phyloP scores from a whole-genome alignment of 148 eudicot species.

The Limonium bicolor region DNA sequence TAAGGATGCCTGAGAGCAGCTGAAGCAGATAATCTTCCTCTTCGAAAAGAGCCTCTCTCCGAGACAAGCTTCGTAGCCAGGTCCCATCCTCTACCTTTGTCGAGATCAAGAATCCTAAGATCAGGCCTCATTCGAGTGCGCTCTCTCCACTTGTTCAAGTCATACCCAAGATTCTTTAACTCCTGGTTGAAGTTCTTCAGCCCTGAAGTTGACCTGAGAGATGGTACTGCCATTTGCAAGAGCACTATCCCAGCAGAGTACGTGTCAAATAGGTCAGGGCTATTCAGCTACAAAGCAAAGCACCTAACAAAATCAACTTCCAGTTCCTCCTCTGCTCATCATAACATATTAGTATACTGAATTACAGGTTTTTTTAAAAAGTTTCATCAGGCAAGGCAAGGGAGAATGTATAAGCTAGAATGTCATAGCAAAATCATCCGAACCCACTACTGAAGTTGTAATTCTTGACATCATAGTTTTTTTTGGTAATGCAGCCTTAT shows the following conservation, averaged over 20 bases:
- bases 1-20: slow-evolving; percentile 95
- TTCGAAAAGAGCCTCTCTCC: slow-evolving; percentile 57
- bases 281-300: slow-evolving; percentile 57
- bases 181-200: slow-evolving; percentile 75
- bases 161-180: slow-evolving; percentile 50
- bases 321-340: too few relatives aligned
- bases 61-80: slow-evolving; percentile 79
- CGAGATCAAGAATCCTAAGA: slow-evolving; percentile 71
- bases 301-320: too few relatives aligned
- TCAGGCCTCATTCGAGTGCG: slow-evolving; percentile 71
- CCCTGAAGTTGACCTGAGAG: slow-evolving; percentile 63
- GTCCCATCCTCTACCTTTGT: slow-evolving; percentile 95
- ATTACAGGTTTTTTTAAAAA: too few relatives aligned
- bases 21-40: slow-evolving; percentile 89
- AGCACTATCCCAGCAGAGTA: slow-evolving; percentile 95
- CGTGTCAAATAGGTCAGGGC: slow-evolving; percentile 91
- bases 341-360: too few relatives aligned
- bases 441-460: neutral
- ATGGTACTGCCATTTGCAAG: slow-evolving; percentile 83
- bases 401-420: too few relatives aligned
- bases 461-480: neutral
- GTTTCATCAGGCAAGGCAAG: too few relatives aligned
- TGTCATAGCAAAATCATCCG: neutral
- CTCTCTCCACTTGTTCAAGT: slow-evolving; percentile 70
- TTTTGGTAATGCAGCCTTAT: neutral